Percentiles rank a stretch among this genome's conserved stretches.
phyloP scores from a whole-genome alignment of 768 basidiomycete species.

The Panaeolus papilionaceus region DNA sequence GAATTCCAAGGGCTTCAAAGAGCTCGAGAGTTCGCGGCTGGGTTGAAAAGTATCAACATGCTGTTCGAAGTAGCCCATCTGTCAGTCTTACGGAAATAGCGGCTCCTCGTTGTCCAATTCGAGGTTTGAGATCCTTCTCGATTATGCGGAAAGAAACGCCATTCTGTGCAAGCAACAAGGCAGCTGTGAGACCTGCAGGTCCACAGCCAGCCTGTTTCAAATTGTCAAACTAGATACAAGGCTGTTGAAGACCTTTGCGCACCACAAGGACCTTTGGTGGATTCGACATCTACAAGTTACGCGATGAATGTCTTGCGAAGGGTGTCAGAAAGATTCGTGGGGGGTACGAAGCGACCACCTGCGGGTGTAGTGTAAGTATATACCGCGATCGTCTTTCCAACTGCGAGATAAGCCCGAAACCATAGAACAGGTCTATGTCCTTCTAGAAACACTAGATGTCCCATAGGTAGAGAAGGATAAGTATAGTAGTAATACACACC shows the following conservation, averaged over 20 bases:
- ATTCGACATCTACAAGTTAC: background rate
- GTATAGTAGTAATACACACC: too few species aligned
- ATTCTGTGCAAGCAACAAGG: conserved; percentile 44
- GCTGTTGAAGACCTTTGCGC: background rate
- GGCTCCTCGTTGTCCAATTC: conserved; percentile 39
- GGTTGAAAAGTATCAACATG: conserved; percentile 4
- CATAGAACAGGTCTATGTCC: too few species aligned
- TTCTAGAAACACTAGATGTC: too few species aligned
- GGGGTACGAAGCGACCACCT: too few species aligned
- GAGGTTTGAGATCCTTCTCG: conserved; percentile 42
- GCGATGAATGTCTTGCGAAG: background rate
- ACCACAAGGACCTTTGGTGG: background rate
- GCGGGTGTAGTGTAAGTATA: too few species aligned
- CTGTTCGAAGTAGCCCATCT: too few species aligned
- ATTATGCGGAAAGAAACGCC: conserved; percentile 55
- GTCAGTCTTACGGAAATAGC: conserved; percentile 38
- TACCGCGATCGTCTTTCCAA: too few species aligned
- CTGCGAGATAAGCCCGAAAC: too few species aligned
- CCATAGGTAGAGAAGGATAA: too few species aligned
- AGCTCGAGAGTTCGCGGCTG: conserved; percentile 50
- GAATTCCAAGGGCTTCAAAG: conserved; percentile 40
- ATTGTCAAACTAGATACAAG: background rate
- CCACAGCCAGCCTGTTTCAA: conserved; percentile 47
- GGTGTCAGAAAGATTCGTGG: too few species aligned
- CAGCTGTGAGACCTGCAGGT: conserved; percentile 48